Conservation (phyloP, 177 flowering plant genomes). For the Vitis hybrid region DNA sequence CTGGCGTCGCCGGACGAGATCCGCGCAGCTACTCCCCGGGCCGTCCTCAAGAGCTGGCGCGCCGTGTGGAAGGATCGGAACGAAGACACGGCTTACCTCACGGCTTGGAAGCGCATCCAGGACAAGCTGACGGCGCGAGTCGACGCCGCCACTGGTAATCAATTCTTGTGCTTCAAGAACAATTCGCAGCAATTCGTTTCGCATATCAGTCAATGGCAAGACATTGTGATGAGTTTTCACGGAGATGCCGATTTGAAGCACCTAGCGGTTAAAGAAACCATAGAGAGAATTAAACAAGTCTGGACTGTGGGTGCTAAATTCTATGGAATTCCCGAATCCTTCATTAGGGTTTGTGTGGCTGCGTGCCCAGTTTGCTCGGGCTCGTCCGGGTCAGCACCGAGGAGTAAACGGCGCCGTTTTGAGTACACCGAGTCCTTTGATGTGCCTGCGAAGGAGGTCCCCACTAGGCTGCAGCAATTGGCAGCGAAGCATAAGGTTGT, state of each 20-base stretch:
- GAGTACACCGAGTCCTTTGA: slow-evolving; percentile 97
- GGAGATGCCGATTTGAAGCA: slow-evolving; percentile 77
- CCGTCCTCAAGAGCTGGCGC: slow-evolving; percentile 90
- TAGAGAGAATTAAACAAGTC: slow-evolving; percentile 85
- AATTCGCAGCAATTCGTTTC: slow-evolving; percentile 82
- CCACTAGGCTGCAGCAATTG: slow-evolving; percentile 65
- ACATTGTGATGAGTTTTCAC: slow-evolving; percentile 80
- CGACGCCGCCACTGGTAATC: slow-evolving; percentile 46
- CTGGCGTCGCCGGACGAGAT: slow-evolving; percentile 80
- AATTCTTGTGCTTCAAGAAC: slow-evolving; percentile 77
- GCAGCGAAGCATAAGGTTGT: slow-evolving; percentile 97
- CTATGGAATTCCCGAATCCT: slow-evolving; percentile 95
- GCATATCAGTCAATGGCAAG: slow-evolving; percentile 84
- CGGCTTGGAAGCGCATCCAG: slow-evolving; percentile 98
- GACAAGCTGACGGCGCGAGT: slow-evolving; percentile 76
- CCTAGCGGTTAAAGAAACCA: slow-evolving; percentile 78
- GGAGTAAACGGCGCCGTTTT: slow-evolving; percentile 73
- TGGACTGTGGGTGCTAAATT: slow-evolving; percentile 99
- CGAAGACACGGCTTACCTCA: slow-evolving; percentile 90
- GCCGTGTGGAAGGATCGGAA: slow-evolving; percentile 97
- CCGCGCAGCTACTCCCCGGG: slow-evolving; percentile 67
- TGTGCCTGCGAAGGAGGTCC: slow-evolving; percentile 92
- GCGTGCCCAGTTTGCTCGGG: slow-evolving; percentile 77
- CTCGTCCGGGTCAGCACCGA: slow-evolving; percentile 33
- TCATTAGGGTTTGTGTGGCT: slow-evolving; percentile 80